Conservation (phyloP, 2,329 filamentous ascomycete genomes). For the Aureobasidium sp. region DNA sequence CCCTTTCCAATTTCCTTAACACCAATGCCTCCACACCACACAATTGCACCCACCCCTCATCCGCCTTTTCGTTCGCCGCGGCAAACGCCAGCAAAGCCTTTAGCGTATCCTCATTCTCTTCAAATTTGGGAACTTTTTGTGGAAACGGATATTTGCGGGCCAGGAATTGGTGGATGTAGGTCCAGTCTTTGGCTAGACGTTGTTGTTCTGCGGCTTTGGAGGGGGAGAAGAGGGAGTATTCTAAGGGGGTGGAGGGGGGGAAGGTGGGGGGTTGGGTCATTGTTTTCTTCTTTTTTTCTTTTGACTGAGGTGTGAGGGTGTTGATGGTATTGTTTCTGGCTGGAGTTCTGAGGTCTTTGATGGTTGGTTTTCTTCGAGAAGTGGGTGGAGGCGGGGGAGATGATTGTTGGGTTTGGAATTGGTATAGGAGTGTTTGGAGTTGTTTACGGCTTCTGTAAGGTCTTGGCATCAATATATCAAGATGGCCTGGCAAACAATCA, state of each 20-base stretch:
- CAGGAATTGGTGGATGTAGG: conserved; percentile 79
- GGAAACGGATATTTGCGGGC: conserved; percentile 56
- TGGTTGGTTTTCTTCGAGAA: too few species aligned
- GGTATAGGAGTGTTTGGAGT: neutral
- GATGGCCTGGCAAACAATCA: neutral
- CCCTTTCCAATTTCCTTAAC: conserved; percentile 44
- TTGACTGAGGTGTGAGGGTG: conserved; percentile 18
- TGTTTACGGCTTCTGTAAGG: neutral
- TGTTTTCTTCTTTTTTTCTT: neutral
- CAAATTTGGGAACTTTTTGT: conserved; percentile 62
- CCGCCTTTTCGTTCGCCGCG: conserved; percentile 67
- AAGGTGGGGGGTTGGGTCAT: neutral
- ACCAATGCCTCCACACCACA: conserved; percentile 54
- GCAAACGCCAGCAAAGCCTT: conserved; percentile 67
- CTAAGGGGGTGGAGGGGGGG: conserved; percentile 16
- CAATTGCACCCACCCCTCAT: conserved; percentile 59
- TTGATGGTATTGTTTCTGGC: neutral
- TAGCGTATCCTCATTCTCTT: conserved; percentile 80
- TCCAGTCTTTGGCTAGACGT: conserved; percentile 84
- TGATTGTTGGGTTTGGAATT: neutral
- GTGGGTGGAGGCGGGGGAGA: neutral
- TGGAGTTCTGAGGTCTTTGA: too few species aligned
- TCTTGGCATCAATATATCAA: neutral
- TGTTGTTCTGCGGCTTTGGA: conserved; percentile 66
- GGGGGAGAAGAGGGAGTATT: conserved; percentile 49